Base-by-base conservation (phyloP, 257 asterid genomes). In the Jacaranda mimosifolia region DNA sequence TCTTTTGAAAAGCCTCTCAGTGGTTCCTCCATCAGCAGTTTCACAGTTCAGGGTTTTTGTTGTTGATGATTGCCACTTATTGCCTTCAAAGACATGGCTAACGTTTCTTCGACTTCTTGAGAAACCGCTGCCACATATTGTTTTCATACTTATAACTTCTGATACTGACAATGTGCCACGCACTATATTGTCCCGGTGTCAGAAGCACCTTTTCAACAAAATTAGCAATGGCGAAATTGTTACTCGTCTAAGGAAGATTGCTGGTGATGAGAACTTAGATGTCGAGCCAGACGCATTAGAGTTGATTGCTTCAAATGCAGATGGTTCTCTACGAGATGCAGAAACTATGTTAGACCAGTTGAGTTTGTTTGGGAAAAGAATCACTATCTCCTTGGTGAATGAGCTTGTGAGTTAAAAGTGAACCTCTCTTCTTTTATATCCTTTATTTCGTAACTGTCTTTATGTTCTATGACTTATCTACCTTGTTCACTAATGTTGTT, bases 301-400 rank as follows among this genome's bases (percentile, higher is more conserved):
- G 76, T 75, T 96, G 83, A 94, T 96, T 78, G 97, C 97, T 56
- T 74, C 85, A 21, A 96, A 94, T 85, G 97, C 98, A 6, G 96
- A 96, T 87, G 99, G 99, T 67, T 96, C 99, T 5, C 86, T 92
- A 63, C 86, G 94, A 63, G 99, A 96, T 83, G 98, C 98, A 12
- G 98, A 96, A 85, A 96, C 98, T 21, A 90, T 93, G 97, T 63
- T 93, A 56, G 99, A 96, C 75, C 99, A 96, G 86, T 85, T 91
- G 88, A 96, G 97, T 83, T 88, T 96, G 87, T 87, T 96, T 71
- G 97, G 98, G 68, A 93, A 90, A 68, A 86, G 86, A 81, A 92
- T 96, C 84, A 89, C 98, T 13, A 75, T 89, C 68, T 86, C 98
- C 85, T 85, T 96, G 84, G 98, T 93, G 87, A 90, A 96, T 83